These are phyloP conservation scores for Pleurozium schreberi DNA, from an alignment of 225 moss, liverwort and hornwort species.

Conservation along the genomic window DNA sequence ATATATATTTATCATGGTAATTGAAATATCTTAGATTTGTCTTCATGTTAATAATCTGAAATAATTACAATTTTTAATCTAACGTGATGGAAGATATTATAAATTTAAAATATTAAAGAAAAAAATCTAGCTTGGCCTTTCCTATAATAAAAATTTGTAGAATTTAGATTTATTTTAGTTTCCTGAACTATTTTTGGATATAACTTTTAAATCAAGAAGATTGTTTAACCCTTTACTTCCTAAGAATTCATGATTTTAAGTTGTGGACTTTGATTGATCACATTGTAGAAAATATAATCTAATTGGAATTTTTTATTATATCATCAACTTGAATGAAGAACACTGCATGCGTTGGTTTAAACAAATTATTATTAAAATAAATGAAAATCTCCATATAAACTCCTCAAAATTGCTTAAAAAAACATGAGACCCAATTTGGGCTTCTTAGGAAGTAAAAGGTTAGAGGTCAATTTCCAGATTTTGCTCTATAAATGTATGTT, in stretches of 20 bases:
- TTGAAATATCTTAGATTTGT: not conserved
- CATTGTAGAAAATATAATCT: too few relatives aligned
- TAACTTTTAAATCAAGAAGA: not conserved
- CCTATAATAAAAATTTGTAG: not conserved
- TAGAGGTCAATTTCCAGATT: not conserved
- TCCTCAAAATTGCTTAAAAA: too few relatives aligned
- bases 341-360: too few relatives aligned
- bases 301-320: too few relatives aligned
- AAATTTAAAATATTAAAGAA: not conserved
- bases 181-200: not conserved
- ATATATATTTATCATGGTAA: not conserved
- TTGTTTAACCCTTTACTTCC: too few relatives aligned
- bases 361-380: too few relatives aligned
- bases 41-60: not conserved
- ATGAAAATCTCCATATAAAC: too few relatives aligned
- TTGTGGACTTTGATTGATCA: too few relatives aligned
- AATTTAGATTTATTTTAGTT: not conserved
- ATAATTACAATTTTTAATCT: not conserved
- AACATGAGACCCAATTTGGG: too few relatives aligned
- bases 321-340: too few relatives aligned
- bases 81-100: not conserved
- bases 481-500: not conserved
- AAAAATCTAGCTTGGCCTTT: not conserved
- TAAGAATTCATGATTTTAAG: too few relatives aligned
- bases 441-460: too few relatives aligned